Base-by-base conservation (phyloP, 805 yeast genomes). In the Maudiozyma pseudohumilis region DNA sequence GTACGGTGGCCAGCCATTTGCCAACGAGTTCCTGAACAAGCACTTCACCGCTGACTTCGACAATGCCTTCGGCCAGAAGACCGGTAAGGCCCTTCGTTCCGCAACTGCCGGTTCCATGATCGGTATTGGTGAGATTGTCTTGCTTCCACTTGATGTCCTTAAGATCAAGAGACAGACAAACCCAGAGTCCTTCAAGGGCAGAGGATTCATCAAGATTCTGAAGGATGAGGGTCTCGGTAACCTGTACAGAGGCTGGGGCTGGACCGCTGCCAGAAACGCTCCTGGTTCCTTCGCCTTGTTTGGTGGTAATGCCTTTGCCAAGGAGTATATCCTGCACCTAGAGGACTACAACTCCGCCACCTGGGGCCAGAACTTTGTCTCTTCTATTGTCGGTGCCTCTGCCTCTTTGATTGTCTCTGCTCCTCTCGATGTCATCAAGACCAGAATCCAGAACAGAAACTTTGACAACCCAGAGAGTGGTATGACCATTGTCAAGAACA, bases 181-280 rank as follows among this genome's bases (percentile, higher is more conserved):
- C 70, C 99, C 99, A n/a, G 98, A 89, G 65, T 69, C 97, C n/a
- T 92, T 92, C 75, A 81, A 79, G 64, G 99, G 99, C 52, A 83
- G 98, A 69, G 97, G 98, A 9, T 88, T 92, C 66, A 43, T 88
- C 49, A 81, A 74, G 63, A 85, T 92, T 55, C 59, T 92, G 43
- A 56, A 69, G 39, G 98, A 92, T 59, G 98, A 92, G 66, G 97
- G 98, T 15, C 35, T 56, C 9, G 72, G 86, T 42, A 86, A 92
- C 18, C 70, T 92, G 50, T 92, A 92, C 69, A 74, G 96, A 60
- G 99, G 99, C 48, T 88, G 96, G 95, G 97, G 96, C 41, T 92
- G 99, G 99, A 92, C 99, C 42, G 94, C 94, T 50, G 99, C 99
- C 31, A 81, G 99, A 75, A 92, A 92, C 61, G 96, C 97, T 2